Evolutionary conservation across 805 yeast species (phyloP), one percentile per base, ranked within the genome.

Genomic region (Debaryomyces maramus): DNA sequence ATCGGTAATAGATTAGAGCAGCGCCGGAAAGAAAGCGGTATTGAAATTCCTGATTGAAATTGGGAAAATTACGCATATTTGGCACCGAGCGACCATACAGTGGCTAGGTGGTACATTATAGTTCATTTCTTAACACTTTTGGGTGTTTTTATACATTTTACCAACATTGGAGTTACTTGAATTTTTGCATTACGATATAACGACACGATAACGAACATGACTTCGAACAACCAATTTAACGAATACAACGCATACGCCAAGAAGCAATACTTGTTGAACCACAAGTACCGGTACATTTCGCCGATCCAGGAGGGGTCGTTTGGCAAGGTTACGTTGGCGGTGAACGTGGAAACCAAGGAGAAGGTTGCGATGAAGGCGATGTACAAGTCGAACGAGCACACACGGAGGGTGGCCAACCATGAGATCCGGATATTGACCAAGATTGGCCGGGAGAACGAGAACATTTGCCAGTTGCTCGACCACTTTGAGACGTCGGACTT

Each of bases 401-500:
- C 67, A 15, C 50, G 61, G 5, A 57, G 56, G 2, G 71, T 77
- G 58, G 83, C 83, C 18, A 60, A 70, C 41, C 81, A 78, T 52
- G 88, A 81, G 55, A 67, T 81, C 23, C 52, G 53, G 13, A 62
- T 72, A 21, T 53, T 75, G 29, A 59, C 44, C 44, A 56, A 45
- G 41, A 72, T 56, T 68, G 81, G 49, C 40, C 55, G 43, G 41
- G 45, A 45, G 14, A 80, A 79, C 57, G 68, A 65, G 18, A 73
- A 80, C 57, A 70, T 84, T 28, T 81, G 88, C 51, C 72, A 76
- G 40, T 60, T 85, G 49, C 48, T 80, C 17, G 81, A 82, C 45
- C 63, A 65, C 44, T 80, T 81, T 47, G 83, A 81, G 50, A 38
- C 44, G n/a, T 21, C 39, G 11, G 62, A 70, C 15, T 73, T 72